Conservation (phyloP, 495 filamentous ascomycete species). For the Pseudevernia furfuracea region DNA sequence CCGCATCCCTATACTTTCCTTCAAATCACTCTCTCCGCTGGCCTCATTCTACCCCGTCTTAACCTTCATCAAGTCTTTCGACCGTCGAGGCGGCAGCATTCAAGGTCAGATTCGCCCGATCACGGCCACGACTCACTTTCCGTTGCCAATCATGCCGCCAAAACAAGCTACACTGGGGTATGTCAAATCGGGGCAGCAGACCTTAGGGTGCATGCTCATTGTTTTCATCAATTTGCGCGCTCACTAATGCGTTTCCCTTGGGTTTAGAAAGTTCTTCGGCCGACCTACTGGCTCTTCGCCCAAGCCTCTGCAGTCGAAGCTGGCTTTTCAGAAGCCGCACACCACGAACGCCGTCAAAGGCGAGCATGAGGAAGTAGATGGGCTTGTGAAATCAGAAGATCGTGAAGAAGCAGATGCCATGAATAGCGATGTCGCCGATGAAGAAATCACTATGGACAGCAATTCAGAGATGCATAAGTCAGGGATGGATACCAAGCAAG, state of each 20-base stretch:
- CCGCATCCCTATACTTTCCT: background rate
- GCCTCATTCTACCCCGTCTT: background rate
- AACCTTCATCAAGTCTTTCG: background rate
- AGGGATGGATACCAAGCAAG: background rate
- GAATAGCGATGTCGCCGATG: constrained; percentile 2
- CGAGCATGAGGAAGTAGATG: background rate
- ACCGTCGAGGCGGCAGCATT: background rate
- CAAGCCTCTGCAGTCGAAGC: constrained; percentile 25
- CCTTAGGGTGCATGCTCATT: constrained; percentile 63
- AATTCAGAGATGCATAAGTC: background rate
- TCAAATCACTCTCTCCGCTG: background rate
- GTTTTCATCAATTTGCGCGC: background rate
- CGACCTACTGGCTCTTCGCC: constrained; percentile 17
- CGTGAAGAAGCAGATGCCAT: background rate
- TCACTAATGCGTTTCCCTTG: constrained; percentile 8
- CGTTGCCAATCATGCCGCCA: constrained; percentile 21
- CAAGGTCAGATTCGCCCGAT: background rate
- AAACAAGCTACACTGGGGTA: constrained; percentile 95
- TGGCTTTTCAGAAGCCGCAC: constrained; percentile 23
- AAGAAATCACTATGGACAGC: constrained; percentile 5
- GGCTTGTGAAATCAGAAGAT: background rate
- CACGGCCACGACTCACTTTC: background rate
- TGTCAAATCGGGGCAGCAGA: constrained; percentile 71
- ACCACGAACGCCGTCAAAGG: background rate
- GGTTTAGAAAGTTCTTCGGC: constrained; percentile 26